Conservation (phyloP, 2,329 filamentous ascomycete species). For the Trichoderma simmonsii region DNA sequence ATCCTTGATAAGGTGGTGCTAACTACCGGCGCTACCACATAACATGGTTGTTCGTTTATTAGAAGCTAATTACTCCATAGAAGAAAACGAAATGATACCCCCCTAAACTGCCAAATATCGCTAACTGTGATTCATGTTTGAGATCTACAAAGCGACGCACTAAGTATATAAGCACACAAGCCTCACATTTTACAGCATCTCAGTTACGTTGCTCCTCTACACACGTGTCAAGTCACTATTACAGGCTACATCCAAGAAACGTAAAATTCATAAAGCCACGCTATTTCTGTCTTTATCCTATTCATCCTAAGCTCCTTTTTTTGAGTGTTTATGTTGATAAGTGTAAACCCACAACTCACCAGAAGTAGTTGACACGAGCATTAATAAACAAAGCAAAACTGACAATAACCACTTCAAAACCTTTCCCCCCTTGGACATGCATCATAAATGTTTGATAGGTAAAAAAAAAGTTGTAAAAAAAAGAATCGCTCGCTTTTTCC, state of each 20-base stretch:
- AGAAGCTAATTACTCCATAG: slow-evolving; percentile 4
- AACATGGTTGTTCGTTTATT: not conserved
- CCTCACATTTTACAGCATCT: not conserved
- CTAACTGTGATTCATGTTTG: not conserved
- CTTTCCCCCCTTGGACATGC: slow-evolving; percentile 10
- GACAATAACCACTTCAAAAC: not conserved
- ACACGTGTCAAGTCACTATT: not conserved
- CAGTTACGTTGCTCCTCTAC: not conserved
- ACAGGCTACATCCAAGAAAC: not conserved
- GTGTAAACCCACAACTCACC: not conserved
- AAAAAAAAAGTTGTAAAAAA: not conserved
- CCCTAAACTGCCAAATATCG: slow-evolving; percentile 8
- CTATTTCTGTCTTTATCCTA: not conserved
- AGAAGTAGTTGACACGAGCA: not conserved
- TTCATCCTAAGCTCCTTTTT: not conserved
- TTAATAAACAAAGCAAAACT: not conserved
- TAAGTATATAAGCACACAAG: not conserved
- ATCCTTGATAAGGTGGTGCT: not conserved
- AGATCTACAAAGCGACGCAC: not conserved
- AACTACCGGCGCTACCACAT: not conserved
- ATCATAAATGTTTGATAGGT: slow-evolving; percentile 14
- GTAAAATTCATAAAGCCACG: slow-evolving; percentile 1
- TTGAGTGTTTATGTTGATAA: not conserved
- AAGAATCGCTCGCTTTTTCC: slow-evolving; percentile 7
- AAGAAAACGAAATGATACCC: slow-evolving; percentile 15